phyloP scores from a whole-genome alignment of 139 green algal genomes.

The Picochlorum sp. region DNA sequence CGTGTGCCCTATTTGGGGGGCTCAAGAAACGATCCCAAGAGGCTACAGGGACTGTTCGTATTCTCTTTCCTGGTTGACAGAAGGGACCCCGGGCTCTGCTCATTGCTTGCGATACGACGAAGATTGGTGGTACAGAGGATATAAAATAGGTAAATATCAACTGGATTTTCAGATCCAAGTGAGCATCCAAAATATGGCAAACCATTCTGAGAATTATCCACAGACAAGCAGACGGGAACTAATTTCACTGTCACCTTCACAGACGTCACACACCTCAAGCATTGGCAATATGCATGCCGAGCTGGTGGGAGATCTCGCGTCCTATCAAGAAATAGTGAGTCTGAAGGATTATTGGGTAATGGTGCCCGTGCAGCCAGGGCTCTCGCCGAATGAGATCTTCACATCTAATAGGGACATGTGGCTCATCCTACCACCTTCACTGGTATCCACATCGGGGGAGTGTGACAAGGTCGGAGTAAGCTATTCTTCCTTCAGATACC shows the following conservation, averaged over 20 bases:
- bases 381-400: constrained; percentile 15
- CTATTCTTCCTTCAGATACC: constrained; percentile 13
- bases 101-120: constrained; percentile 64
- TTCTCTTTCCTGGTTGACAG: not conserved
- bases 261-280: constrained; percentile 27
- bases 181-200: constrained; percentile 9
- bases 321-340: constrained; percentile 52
- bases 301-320: constrained; percentile 67
- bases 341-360: constrained; percentile 46
- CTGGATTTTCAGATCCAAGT: constrained; percentile 58
- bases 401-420: constrained; percentile 45
- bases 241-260: constrained; percentile 49
- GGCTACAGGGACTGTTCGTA: constrained; percentile 3
- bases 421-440: constrained; percentile 55
- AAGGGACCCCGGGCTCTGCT: constrained; percentile 33
- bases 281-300: constrained; percentile 33
- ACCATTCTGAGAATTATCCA: not conserved
- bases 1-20: constrained; percentile 31
- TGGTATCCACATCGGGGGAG: constrained; percentile 30
- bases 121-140: constrained; percentile 62
- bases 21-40: not conserved
- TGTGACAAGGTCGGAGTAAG: constrained; percentile 58
- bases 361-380: constrained; percentile 17
- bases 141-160: constrained; percentile 39
- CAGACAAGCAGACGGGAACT: constrained; percentile 15